Percentiles rank a stretch among this genome's conserved stretches.
Conservation (phyloP, 768 basidiomycete species). For the Coprinopsis sp. region DNA sequence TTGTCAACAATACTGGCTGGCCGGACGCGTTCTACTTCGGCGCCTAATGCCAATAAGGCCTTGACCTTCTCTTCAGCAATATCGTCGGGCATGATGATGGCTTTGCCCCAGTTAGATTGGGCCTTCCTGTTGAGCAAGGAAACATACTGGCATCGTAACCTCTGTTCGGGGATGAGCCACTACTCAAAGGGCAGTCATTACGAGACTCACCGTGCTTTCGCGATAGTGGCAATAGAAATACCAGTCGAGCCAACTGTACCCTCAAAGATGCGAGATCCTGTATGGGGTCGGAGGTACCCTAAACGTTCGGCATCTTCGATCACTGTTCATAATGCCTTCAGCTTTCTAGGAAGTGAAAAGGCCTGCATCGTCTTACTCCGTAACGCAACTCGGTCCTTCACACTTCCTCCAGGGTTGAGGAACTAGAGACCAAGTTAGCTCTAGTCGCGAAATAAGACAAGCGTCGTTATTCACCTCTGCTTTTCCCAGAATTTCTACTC, state of each 20-base stretch:
- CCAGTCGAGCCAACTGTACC: constrained; percentile 96
- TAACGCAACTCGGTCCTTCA: constrained; percentile 96
- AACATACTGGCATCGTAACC: constrained; percentile 81
- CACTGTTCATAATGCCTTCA: constrained; percentile 44
- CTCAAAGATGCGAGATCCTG: constrained; percentile 91
- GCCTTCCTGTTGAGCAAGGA: background rate
- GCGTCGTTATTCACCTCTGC: constrained; percentile 60
- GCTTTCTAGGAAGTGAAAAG: background rate
- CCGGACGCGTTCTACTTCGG: constrained; percentile 84
- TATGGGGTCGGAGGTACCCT: constrained; percentile 79
- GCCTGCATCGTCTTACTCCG: constrained; percentile 50
- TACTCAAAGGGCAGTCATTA: background rate
- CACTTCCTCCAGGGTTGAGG: constrained; percentile 94
- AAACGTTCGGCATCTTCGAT: constrained; percentile 88
- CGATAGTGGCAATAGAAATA: constrained; percentile 93
- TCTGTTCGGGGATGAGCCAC: constrained; percentile 35
- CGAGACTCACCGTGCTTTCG: constrained; percentile 65
- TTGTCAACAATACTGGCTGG: constrained; percentile 96
- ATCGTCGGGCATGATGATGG: constrained; percentile 88
- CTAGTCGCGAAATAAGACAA: background rate
- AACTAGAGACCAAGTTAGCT: constrained; percentile 70
- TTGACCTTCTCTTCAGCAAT: constrained; percentile 89
- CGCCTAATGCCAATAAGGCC: constrained; percentile 78
- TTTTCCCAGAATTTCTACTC: constrained; percentile 93
- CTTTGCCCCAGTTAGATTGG: constrained; percentile 39